phyloP scores from a whole-genome alignment of 345 rosid species.

The Conringia planisiliqua region DNA sequence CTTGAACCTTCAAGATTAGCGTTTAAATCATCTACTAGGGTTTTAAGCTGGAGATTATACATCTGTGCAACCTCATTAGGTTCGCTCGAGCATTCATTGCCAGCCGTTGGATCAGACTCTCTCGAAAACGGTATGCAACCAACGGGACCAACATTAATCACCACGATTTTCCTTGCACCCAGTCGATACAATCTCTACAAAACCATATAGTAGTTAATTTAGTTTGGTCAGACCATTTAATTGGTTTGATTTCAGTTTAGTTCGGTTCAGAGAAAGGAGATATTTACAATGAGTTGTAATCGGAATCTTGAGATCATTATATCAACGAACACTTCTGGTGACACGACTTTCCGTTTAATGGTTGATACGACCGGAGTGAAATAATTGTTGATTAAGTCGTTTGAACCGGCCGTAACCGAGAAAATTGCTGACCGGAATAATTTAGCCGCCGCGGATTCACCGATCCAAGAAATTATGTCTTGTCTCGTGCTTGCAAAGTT shows the following conservation, averaged over 20 bases:
- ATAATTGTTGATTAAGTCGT: conserved; percentile 73
- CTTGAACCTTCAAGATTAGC: conserved; percentile 37
- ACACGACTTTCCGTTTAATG: conserved; percentile 29
- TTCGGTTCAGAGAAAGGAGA: not conserved
- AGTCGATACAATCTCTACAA: conserved; percentile 59
- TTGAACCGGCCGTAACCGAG: conserved; percentile 67
- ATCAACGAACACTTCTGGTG: conserved; percentile 51
- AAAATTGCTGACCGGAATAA: conserved; percentile 40
- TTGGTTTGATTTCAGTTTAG: not conserved
- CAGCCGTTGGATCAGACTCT: conserved; percentile 45
- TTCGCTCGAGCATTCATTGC: conserved; percentile 38
- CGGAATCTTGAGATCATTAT: conserved; percentile 51
- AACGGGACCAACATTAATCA: conserved; percentile 62
- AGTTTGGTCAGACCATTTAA: not conserved
- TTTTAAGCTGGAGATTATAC: conserved; percentile 45
- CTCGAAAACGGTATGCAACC: conserved; percentile 74
- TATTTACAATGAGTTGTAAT: conserved; percentile 57
- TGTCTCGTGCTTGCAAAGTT: conserved; percentile 39
- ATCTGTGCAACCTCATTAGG: conserved; percentile 56
- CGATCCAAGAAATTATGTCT: conserved; percentile 31
- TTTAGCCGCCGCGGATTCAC: conserved; percentile 40
- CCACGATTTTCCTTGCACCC: conserved; percentile 64
- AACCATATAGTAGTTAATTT: not conserved
- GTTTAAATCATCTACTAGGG: conserved; percentile 41
- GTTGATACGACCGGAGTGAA: conserved; percentile 54